phyloP scores from a whole-genome alignment of 2,329 filamentous ascomycete genomes.

The Aspergillus ustus region DNA sequence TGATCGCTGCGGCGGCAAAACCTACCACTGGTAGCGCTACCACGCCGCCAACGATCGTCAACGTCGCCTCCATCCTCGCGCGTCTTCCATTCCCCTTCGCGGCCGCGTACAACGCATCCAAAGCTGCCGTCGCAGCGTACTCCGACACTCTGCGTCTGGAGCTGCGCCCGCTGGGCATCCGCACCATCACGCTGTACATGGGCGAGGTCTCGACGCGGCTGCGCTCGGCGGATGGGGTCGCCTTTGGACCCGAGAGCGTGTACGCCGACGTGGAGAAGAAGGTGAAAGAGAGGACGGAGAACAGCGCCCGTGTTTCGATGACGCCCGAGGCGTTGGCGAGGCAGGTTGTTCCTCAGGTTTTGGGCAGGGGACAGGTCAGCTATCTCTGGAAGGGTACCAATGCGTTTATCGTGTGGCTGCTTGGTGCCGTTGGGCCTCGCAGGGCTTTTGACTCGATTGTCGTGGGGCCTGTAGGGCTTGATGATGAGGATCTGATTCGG shows the following conservation, averaged over 20 bases:
- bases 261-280: not conserved
- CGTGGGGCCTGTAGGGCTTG: not conserved
- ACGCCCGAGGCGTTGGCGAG: not conserved
- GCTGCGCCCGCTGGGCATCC: not conserved
- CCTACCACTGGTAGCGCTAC: not conserved
- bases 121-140: not conserved
- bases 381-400: constrained; percentile 10
- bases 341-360: not conserved
- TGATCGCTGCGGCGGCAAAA: not conserved
- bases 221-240: not conserved
- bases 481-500: not conserved
- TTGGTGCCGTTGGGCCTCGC: not conserved
- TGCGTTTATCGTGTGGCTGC: constrained; percentile 1
- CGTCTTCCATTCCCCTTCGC: constrained; percentile 2
- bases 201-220: constrained; percentile 4
- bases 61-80: not conserved
- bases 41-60: not conserved
- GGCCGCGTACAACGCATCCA: constrained; percentile 1
- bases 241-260: not conserved
- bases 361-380: not conserved
- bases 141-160: constrained; percentile 5
- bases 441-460: not conserved
- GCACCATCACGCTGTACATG: constrained; percentile 1
- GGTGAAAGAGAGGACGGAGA: not conserved
- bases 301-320: not conserved